Conservation (phyloP, 192 early-diverging fungal species). For the Lunasporangiospora selenospora region DNA sequence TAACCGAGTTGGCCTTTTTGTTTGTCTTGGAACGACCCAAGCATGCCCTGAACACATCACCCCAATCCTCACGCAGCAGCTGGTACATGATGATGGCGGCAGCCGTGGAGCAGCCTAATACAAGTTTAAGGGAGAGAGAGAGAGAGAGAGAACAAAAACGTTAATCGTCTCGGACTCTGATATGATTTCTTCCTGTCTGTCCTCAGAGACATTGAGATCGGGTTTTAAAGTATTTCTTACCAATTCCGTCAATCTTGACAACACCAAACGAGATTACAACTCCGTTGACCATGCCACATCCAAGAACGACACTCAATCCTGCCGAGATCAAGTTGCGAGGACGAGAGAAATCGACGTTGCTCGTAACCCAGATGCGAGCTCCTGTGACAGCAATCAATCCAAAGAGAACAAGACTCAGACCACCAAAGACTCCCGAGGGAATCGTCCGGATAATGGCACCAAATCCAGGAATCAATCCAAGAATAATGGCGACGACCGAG, state of each 20-base stretch:
- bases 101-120: slow-evolving; percentile 47
- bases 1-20: slow-evolving; percentile 3
- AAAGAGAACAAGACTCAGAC: slow-evolving; percentile 59
- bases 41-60: slow-evolving; percentile 10
- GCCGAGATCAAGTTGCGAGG: slow-evolving; percentile 58
- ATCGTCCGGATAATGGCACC: slow-evolving; percentile 61
- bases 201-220: no score
- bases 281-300: slow-evolving; percentile 53
- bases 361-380: slow-evolving; percentile 62
- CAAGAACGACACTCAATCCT: slow-evolving; percentile 57
- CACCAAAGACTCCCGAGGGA: slow-evolving; percentile 62
- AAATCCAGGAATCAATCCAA: slow-evolving; percentile 65
- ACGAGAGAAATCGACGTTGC: slow-evolving; percentile 59
- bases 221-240: no score
- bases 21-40: slow-evolving; percentile 4
- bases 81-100: slow-evolving; percentile 50
- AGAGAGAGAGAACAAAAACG: no score
- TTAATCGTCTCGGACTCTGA: no score
- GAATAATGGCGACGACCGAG: slow-evolving; percentile 57
- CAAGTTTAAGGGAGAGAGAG: no score
- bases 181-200: no score
- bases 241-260: slow-evolving; percentile 58
- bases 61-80: slow-evolving; percentile 37
- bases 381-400: slow-evolving; percentile 61
- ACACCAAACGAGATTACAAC: slow-evolving; percentile 46